Conservation (phyloP, 768 basidiomycete genomes). For the Albatrellus ellisii region DNA sequence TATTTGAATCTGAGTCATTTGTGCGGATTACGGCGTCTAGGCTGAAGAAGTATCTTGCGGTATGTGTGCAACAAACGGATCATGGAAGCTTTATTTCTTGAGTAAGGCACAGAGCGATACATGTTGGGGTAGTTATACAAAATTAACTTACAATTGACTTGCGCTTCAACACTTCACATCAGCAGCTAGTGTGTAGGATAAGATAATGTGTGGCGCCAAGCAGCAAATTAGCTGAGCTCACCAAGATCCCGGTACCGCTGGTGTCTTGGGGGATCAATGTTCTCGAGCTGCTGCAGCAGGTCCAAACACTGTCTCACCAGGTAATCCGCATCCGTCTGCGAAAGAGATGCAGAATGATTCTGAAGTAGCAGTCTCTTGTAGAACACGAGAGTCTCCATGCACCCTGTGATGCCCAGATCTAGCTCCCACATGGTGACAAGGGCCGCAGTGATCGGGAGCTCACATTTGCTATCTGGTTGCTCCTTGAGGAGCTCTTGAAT, state of each 20-base stretch:
- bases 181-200: neutral
- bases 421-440: slow-evolving; percentile 1
- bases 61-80: too few species aligned
- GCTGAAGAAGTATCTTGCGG: too few species aligned
- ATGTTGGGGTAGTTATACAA: too few species aligned
- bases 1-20: too few species aligned
- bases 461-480: slow-evolving; percentile 91
- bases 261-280: slow-evolving; percentile 52
- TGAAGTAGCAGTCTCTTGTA: slow-evolving; percentile 64
- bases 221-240: slow-evolving; percentile 18
- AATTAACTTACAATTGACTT: too few species aligned
- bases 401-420: slow-evolving; percentile 45
- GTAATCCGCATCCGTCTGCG: slow-evolving; percentile 17
- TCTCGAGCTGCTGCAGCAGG: slow-evolving; percentile 42
- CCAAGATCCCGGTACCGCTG: slow-evolving; percentile 60
- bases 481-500: slow-evolving; percentile 80
- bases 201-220: neutral
- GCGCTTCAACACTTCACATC: neutral
- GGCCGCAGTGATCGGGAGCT: slow-evolving; percentile 14
- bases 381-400: slow-evolving; percentile 82
- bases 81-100: too few species aligned
- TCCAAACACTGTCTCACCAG: slow-evolving; percentile 32
- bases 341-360: slow-evolving; percentile 25
- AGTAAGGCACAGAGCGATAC: too few species aligned
- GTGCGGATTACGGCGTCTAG: too few species aligned